Percentiles rank a stretch among this genome's conserved stretches.
These are phyloP conservation scores for Pyrus bretschneideri DNA, from an alignment of 306 rosid genomes.

Conservation along the genomic window DNA sequence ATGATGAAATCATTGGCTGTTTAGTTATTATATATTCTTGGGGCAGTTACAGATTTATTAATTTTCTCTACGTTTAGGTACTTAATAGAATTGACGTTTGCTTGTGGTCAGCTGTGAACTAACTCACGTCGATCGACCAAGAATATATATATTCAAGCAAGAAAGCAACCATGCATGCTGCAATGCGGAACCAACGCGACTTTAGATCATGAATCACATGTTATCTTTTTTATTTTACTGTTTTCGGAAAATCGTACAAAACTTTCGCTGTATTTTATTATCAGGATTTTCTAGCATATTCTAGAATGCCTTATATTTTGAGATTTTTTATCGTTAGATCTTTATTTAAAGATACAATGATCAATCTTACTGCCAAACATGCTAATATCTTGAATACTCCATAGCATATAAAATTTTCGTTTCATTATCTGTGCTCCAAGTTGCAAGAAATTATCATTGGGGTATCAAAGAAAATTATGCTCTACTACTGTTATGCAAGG, in stretches of 20 bases:
- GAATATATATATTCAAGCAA: not conserved
- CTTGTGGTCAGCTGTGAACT: not conserved
- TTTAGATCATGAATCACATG: not conserved
- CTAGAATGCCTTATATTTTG: rapidly evolving
- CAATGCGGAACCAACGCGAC: constrained; percentile 11
- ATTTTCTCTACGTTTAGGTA: not conserved
- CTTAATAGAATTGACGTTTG: not conserved
- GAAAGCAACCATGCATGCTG: not conserved
- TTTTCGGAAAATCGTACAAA: too few species aligned
- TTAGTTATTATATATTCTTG: not conserved
- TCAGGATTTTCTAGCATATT: not conserved
- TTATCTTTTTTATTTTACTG: not conserved
- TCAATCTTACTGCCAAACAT: not conserved
- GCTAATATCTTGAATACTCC: not conserved
- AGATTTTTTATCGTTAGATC: too few species aligned
- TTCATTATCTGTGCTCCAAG: too few species aligned
- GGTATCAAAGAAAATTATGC: not conserved
- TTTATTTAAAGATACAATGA: too few species aligned
- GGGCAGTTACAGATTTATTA: not conserved
- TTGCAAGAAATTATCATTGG: not conserved
- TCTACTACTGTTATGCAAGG: too few species aligned
- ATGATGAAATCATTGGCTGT: not conserved
- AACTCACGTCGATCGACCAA: not conserved
- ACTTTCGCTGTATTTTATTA: too few species aligned
- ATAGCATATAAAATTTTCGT: too few species aligned